Percentiles rank a stretch among this genome's conserved stretches.
Evolutionary conservation across 495 filamentous ascomycete species (phyloP).

Genomic region (Chaetomidium leptoderma): DNA sequence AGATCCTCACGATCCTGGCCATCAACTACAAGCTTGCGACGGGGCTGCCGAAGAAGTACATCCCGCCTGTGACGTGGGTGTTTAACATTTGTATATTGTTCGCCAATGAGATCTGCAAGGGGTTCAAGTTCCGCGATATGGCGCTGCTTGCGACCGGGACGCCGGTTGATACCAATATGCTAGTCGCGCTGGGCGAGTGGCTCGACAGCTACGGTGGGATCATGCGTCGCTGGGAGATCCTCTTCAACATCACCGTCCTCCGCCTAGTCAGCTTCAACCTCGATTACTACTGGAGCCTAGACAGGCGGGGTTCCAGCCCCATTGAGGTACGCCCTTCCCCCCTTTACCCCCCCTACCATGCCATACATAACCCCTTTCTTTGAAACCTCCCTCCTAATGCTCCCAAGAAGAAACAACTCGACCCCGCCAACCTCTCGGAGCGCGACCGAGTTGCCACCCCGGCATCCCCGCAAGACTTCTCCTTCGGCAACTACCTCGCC

Average conservation of each 20-base stretch:
- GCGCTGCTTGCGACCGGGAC: constrained; percentile 46
- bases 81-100: constrained; percentile 88
- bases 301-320: constrained; percentile 59
- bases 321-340: constrained; percentile 70
- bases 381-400: constrained; percentile 51
- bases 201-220: constrained; percentile 77
- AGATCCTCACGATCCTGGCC: constrained; percentile 74
- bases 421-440: constrained; percentile 79
- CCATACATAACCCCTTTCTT: not conserved
- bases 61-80: constrained; percentile 80
- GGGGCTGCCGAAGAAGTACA: constrained; percentile 57
- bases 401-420: constrained; percentile 96
- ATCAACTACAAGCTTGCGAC: constrained; percentile 78
- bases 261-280: constrained; percentile 94
- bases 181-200: constrained; percentile 57
- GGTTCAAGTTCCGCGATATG: constrained; percentile 67
- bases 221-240: constrained; percentile 83
- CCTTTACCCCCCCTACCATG: not conserved
- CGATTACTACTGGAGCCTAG: constrained; percentile 90
- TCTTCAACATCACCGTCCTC: constrained; percentile 95
- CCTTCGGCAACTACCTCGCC: constrained; percentile 77
- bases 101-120: constrained; percentile 77
- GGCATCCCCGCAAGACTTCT: constrained; percentile 64
- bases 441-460: constrained; percentile 77
- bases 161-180: constrained; percentile 32